Evolutionary conservation across 2,329 filamentous ascomycete species (phyloP), one percentile per base, ranked within the genome.

Genomic region (Neofusicoccum umdonicola): DNA sequence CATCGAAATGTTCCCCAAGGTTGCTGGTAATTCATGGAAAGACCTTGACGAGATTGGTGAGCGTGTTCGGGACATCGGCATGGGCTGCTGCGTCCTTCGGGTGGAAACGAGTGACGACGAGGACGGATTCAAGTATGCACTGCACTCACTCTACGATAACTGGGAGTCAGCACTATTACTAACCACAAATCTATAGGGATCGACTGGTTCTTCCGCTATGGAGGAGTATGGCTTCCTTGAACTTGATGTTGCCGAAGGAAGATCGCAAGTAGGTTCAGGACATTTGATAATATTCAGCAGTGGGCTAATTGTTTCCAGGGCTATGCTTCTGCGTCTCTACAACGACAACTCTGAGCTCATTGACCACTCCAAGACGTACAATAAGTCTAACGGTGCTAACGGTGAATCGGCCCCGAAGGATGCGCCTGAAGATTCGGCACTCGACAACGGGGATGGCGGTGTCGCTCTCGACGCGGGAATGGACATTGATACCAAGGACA

Each of bases 161-260:
- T 17, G 9, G 6, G 17, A 31, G 12, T 11, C 11, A 9, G 3
- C 3, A 17, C 12, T 34, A 6, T 11, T 15, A 6, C 44, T 62
- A n/a, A 62, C 19, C 3, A 17, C 15, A n/a, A 27, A 27, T 19
- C 13, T 27, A 51, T 62, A 82, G 80, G 61, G 94, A 98, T 81
- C 83, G 87, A 31, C 92, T 97, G 87, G 91, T 94, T 1, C 84
- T 99, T 17, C 95, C 95, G 3, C 82, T 99, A 34, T 99, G 95
- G 95, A 90, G 96, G 79, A 96, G 93, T 75, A 86, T 96, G 67
- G 89, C 93, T 71, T 94, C 90, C 19, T 84, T 98, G 66, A 99
- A 99, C 77, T 86, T 99, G 62, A 99, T 99, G 95, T 83, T 99
- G 73, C 94, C 95, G 57, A 99, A 99, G 82, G 95, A 99, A 77